Conservation (phyloP, 768 basidiomycete genomes). For the Suillus subaureus region DNA sequence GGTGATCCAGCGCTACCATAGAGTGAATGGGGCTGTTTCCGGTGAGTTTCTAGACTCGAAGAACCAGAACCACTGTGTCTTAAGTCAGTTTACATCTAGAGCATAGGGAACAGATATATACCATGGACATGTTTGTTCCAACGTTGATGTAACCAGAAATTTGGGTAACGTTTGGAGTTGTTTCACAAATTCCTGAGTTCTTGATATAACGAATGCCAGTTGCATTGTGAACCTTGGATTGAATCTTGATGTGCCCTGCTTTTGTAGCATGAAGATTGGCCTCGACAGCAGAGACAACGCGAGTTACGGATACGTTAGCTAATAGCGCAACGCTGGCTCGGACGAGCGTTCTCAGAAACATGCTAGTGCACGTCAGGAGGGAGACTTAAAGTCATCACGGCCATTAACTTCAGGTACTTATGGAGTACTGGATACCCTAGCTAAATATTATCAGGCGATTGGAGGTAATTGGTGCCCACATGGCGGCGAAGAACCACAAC, state of each 20-base stretch:
- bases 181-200: conserved; percentile 68
- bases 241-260: conserved; percentile 10
- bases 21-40: conserved; percentile 64
- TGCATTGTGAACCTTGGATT: conserved; percentile 26
- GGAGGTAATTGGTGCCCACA: too few species aligned
- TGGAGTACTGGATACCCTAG: neutral
- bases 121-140: conserved; percentile 60
- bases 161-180: conserved; percentile 62
- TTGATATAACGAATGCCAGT: conserved; percentile 48
- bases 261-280: neutral
- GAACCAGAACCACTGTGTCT: conserved; percentile 74
- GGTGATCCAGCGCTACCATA: conserved; percentile 45
- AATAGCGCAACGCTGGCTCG: conserved; percentile 7
- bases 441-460: too few species aligned
- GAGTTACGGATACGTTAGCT: neutral
- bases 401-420: neutral
- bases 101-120: conserved; percentile 23
- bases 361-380: neutral
- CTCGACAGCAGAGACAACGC: conserved; percentile 2
- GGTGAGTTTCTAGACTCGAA: conserved; percentile 64
- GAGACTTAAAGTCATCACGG: neutral
- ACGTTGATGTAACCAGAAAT: conserved; percentile 66
- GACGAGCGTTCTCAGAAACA: conserved; percentile 17
- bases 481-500: too few species aligned
- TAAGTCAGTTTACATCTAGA: neutral